Base-by-base conservation (phyloP, 352 stramenopile species). In the Aphanomyces cochlioides region DNA sequence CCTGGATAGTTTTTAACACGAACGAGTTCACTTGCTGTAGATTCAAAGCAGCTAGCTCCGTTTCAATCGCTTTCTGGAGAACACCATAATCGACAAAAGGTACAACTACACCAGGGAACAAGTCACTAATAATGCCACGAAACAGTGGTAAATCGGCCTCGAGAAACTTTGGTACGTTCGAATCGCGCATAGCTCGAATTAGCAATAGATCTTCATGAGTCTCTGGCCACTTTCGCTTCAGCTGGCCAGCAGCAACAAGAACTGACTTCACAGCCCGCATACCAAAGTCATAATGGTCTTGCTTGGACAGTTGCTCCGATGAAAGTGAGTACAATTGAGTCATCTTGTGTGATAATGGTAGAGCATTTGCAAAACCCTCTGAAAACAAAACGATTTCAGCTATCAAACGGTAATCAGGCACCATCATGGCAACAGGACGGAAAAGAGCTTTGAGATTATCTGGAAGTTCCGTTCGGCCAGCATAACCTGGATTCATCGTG, bases 131-230 rank as follows among this genome's bases (percentile, higher is more conserved):
- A 78, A 98, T 98, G 28, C 93, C 93, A 4, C 90, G 82, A 72
- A 98, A 98, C 7, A 98, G 72, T 17, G 93, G 90, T 37, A 98
- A 76, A 69, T 98, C 95, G 56, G 98, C 89, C 76, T 98, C 87
- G 12, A 98, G 82, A 56, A 98, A 97, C 74, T 98, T 98, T 15
- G 95, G 94, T 1, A 98, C 90, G 69, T 98, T 98, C 48, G 88
- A 97, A 72, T 98, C 94, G 43, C 94, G 88, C 90, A 98, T 97
- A 7, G 95, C 94, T n/a, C 94, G 89, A 70, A 98, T 98, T 13
- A 98, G 75, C 39, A 98, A 76, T 41, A 97, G 53, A 73, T 98
- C 94, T 67, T 98, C 95, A 59, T 97, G 88, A 71, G 95, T 97
- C 54, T 98, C 88, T 0, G 88, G 93, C 56, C 98, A 93, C 56